phyloP scores from a whole-genome alignment of 2,329 filamentous ascomycete genomes.

The Cladosporium sphaerospermum region DNA sequence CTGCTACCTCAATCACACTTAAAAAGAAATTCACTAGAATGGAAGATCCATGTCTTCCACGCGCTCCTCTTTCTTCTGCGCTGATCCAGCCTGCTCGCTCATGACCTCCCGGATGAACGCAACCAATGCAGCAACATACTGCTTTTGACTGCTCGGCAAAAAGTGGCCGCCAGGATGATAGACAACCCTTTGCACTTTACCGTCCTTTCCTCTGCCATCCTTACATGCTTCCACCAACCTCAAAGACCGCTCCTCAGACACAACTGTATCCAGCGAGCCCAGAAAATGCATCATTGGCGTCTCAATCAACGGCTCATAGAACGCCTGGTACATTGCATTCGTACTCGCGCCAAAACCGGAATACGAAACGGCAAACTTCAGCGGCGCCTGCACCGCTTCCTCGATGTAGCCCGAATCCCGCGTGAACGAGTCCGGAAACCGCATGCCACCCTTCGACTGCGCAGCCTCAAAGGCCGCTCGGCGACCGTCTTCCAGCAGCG shows the following conservation, averaged over 20 bases:
- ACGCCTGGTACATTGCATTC: constrained; percentile 55
- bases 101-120: constrained; percentile 59
- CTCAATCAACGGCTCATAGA: constrained; percentile 67
- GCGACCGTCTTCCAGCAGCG: constrained; percentile 57
- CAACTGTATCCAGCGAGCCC: constrained; percentile 79
- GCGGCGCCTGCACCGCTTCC: constrained; percentile 43
- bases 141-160: constrained; percentile 69
- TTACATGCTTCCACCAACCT: constrained; percentile 61
- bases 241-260: constrained; percentile 68
- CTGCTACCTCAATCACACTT: not conserved
- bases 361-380: constrained; percentile 70
- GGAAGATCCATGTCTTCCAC: constrained; percentile 65
- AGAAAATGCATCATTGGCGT: constrained; percentile 79
- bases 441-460: constrained; percentile 38
- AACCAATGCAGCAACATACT: constrained; percentile 70
- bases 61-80: constrained; percentile 45
- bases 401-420: constrained; percentile 29
- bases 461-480: constrained; percentile 43
- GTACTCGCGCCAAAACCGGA: constrained; percentile 65
- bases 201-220: constrained; percentile 36
- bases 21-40: constrained; percentile 40
- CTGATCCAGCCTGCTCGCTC: constrained; percentile 31
- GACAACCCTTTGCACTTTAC: constrained; percentile 42
- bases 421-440: constrained; percentile 47
- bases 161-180: constrained; percentile 88